phyloP scores from a whole-genome alignment of 176 grass and related monocot genomes.

The Phoenix dactylifera region DNA sequence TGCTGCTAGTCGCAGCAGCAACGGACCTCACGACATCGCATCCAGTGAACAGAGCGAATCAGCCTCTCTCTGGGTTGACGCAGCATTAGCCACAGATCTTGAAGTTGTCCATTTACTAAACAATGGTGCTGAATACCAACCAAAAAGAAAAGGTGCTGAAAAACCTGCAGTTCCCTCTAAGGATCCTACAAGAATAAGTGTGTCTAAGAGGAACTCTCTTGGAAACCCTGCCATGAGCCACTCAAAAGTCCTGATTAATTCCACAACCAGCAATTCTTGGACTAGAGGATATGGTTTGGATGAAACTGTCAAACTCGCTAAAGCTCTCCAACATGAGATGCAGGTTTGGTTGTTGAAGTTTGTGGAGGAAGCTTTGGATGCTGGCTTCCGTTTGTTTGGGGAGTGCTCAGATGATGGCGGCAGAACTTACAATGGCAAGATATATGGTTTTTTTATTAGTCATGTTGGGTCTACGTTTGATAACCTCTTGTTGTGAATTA shows the following conservation, averaged over 20 bases:
- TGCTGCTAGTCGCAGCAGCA: not conserved
- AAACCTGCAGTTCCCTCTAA: slow-evolving; percentile 13
- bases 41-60: slow-evolving; percentile 23
- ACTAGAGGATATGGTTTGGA: slow-evolving; percentile 30
- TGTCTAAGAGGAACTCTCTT: slow-evolving; percentile 36
- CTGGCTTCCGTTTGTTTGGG: slow-evolving; percentile 60
- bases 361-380: slow-evolving; percentile 63
- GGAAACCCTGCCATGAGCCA: slow-evolving; percentile 28
- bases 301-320: slow-evolving; percentile 39
- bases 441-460: slow-evolving; percentile 79
- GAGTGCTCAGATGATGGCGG: slow-evolving; percentile 14
- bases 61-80: slow-evolving; percentile 53
- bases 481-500: not conserved
- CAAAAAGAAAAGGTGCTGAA: slow-evolving; percentile 18
- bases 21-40: slow-evolving; percentile 17
- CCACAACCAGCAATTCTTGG: slow-evolving; percentile 28
- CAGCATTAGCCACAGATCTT: slow-evolving; percentile 69
- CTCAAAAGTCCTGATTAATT: slow-evolving; percentile 17
- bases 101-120: slow-evolving; percentile 55
- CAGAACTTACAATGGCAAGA: slow-evolving; percentile 31
- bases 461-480: slow-evolving; percentile 70
- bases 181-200: slow-evolving; percentile 37
- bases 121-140: slow-evolving; percentile 20
- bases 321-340: slow-evolving; percentile 39
- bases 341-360: slow-evolving; percentile 73